Evolutionary conservation across 1,284 basidiomycete species (phyloP).

Genomic region (Boletellus deceptivus): DNA sequence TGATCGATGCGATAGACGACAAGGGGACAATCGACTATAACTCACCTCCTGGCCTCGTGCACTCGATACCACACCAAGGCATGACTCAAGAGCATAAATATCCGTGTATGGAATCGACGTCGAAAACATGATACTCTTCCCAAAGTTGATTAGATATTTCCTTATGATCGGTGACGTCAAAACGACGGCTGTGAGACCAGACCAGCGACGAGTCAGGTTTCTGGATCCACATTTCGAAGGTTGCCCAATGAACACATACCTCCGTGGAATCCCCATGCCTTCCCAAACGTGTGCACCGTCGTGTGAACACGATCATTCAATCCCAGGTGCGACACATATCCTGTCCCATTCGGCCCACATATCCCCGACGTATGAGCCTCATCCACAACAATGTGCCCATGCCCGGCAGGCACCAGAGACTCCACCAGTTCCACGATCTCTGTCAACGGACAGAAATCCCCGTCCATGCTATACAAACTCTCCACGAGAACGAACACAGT

Average conservation of each 20-base stretch:
- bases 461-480: slow-evolving; percentile 65
- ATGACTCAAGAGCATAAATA: slow-evolving; percentile 41
- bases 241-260: slow-evolving; percentile 46
- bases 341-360: slow-evolving; percentile 47
- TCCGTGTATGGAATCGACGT: slow-evolving; percentile 49
- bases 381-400: slow-evolving; percentile 44
- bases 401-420: slow-evolving; percentile 31
- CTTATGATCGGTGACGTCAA: slow-evolving; percentile 46
- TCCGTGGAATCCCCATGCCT: slow-evolving; percentile 65
- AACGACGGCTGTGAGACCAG: slow-evolving; percentile 43
- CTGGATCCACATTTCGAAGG: too few relatives aligned
- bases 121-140: slow-evolving; percentile 55
- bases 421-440: slow-evolving; percentile 41
- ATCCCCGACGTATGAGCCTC: slow-evolving; percentile 57
- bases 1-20: neutral
- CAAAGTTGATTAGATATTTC: slow-evolving; percentile 60
- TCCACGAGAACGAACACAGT: slow-evolving; percentile 53
- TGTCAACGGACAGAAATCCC: slow-evolving; percentile 53
- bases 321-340: slow-evolving; percentile 36
- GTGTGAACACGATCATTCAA: slow-evolving; percentile 40
- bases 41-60: slow-evolving; percentile 24
- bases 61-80: slow-evolving; percentile 16
- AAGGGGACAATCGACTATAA: slow-evolving; percentile 4
- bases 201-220: neutral
- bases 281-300: slow-evolving; percentile 54